Percentiles rank a stretch among this genome's conserved stretches.
phyloP scores from a whole-genome alignment of 2,329 filamentous ascomycete genomes.

The Xylariaceae sp. region DNA sequence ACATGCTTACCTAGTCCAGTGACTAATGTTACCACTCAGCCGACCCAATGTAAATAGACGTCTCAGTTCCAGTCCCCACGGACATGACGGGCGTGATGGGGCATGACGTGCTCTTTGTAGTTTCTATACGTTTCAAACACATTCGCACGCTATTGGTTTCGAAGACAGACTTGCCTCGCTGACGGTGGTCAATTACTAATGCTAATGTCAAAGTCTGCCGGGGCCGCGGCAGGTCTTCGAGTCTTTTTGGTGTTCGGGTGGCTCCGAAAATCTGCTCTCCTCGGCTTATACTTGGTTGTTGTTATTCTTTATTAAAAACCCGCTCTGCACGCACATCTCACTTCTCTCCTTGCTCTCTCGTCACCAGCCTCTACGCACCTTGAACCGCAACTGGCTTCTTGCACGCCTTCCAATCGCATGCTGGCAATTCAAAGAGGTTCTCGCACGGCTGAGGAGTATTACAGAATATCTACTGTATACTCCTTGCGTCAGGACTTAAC shows the following conservation, averaged over 20 bases:
- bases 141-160: constrained; percentile 4
- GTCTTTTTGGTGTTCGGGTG: neutral
- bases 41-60: neutral
- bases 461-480: constrained; percentile 63
- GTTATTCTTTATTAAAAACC: constrained; percentile 11
- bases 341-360: neutral
- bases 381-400: neutral
- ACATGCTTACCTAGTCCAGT: no score
- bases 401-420: constrained; percentile 42
- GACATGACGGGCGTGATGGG: no score
- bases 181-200: constrained; percentile 14
- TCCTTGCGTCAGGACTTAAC: constrained; percentile 66
- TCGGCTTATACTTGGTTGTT: no score
- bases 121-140: neutral
- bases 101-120: neutral
- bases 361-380: neutral
- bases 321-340: constrained; percentile 3
- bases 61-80: neutral
- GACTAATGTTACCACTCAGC: constrained; percentile 8
- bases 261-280: neutral
- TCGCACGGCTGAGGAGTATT: constrained; percentile 69
- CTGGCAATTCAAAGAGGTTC: constrained; percentile 39
- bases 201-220: constrained; percentile 11
- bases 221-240: constrained; percentile 8
- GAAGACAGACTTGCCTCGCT: neutral